These are phyloP conservation scores for Clohesyomyces aquaticus DNA, from an alignment of 495 filamentous ascomycete species.

Conservation along the genomic window DNA sequence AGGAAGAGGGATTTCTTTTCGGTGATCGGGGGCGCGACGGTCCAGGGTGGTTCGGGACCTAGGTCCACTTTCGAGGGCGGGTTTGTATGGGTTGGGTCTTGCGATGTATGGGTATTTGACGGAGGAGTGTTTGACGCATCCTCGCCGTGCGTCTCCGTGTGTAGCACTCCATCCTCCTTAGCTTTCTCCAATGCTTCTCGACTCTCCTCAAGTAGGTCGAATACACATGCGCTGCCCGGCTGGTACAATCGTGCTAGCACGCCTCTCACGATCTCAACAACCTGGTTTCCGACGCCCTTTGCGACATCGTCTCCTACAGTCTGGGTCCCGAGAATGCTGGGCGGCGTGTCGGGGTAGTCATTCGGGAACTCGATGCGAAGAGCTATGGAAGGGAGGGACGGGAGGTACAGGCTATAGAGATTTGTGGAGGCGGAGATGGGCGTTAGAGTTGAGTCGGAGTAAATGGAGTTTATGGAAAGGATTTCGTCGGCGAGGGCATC, in stretches of 20 bases:
- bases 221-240: constrained; percentile 81
- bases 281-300: constrained; percentile 69
- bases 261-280: constrained; percentile 67
- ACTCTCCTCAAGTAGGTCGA: constrained; percentile 77
- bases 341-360: constrained; percentile 73
- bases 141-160: constrained; percentile 27
- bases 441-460: constrained; percentile 68
- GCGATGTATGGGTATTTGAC: too few relatives aligned
- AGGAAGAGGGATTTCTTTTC: constrained; percentile 91
- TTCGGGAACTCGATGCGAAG: constrained; percentile 60
- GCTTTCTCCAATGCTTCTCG: constrained; percentile 51
- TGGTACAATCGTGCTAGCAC: constrained; percentile 67
- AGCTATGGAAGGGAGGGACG: constrained; percentile 52
- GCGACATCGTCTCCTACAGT: constrained; percentile 53
- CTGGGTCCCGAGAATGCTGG: constrained; percentile 70
- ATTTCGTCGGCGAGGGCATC: constrained; percentile 83
- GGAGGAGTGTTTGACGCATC: too few relatives aligned
- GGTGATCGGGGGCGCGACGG: constrained; percentile 66
- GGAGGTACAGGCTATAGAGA: constrained; percentile 47
- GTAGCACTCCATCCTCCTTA: constrained; percentile 25
- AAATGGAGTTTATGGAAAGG: constrained; percentile 91
- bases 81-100: constrained; percentile 31
- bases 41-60: constrained; percentile 66
- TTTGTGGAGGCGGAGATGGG: constrained; percentile 46
- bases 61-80: constrained; percentile 37